Base-by-base conservation (phyloP, 495 filamentous ascomycete genomes). In the Xylaria flabelliformis region DNA sequence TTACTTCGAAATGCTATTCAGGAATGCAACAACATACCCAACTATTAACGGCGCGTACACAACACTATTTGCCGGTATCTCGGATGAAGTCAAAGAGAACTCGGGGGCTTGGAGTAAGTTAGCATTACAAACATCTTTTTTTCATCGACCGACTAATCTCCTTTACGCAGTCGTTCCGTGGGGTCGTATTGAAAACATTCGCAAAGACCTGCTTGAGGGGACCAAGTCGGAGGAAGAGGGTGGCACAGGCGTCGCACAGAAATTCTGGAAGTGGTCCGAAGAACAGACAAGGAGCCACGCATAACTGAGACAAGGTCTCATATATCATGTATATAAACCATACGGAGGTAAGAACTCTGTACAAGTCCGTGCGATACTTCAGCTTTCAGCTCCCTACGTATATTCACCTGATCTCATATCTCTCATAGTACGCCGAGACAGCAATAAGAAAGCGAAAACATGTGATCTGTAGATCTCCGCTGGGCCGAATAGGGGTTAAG, bases 241-340 rank as follows among this genome's bases (percentile, higher is more conserved):
- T 15, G 82, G 83, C 3, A 82, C 78, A 6, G 84, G 82, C 8
- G 61, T 81, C 62, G 83, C 77, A 0, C 72, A 75, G 44, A 76
- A 78, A 26, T 85, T 82, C 71, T 84, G 80, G 79, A 76, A 82
- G 24, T 86, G 82, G 83, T 78, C 75, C 48, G 79, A 83, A 55
- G 79, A 83, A 71, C 80, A 85, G 69, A 78, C 82, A 9, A 78
- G 79, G 41, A 64, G 69, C 10, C 79, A 79, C 55, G 42, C 73
- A 51, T 78, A 50, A n/a, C 21, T 51, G 8, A 51, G 48, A 51
- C 48, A 1, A 21, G 17, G 19, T 51, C 48, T 24, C 10, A 8
- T n/a, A 51, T 51, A 51, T 21, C n/a, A 51, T 24, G 48, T 51
- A 55, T 26, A 55, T 55, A 55, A 29, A 3, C 4, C 51, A 55